Percentiles rank a stretch among this genome's conserved stretches.
Evolutionary conservation across 2,329 filamentous ascomycete genomes (phyloP).

Genomic region (Alternaria ethzedia): DNA sequence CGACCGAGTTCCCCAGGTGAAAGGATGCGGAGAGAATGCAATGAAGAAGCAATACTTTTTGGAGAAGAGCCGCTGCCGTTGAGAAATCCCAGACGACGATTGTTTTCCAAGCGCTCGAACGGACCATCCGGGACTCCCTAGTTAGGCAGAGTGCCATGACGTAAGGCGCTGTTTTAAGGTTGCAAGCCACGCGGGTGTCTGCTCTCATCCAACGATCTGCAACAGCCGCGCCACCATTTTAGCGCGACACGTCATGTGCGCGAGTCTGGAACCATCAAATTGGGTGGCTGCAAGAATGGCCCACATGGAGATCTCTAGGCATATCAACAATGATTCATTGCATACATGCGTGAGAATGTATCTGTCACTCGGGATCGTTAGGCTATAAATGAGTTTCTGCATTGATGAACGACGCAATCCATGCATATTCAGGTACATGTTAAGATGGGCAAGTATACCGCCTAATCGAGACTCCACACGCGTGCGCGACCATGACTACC

Average conservation of each 20-base stretch:
- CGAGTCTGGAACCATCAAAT: conserved; percentile 4
- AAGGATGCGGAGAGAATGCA: background rate
- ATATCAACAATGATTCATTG: background rate
- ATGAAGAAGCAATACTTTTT: background rate
- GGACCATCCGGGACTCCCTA: conserved; percentile 10
- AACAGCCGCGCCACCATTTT: conserved; percentile 15
- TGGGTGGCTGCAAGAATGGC: background rate
- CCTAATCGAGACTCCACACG: background rate
- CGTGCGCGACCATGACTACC: background rate
- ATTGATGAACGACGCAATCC: background rate
- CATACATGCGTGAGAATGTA: background rate
- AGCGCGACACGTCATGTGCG: conserved; percentile 11
- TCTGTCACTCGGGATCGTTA: background rate
- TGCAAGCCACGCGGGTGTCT: conserved; percentile 15
- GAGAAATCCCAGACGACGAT: conserved; percentile 1
- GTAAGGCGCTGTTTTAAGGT: conserved; percentile 24
- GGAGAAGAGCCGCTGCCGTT: background rate
- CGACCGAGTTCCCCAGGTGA: background rate
- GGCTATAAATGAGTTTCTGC: too few relatives aligned
- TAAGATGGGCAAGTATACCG: background rate
- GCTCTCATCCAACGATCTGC: conserved; percentile 21
- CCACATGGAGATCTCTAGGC: background rate
- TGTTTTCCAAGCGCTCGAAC: conserved; percentile 15
- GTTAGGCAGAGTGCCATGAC: conserved; percentile 18
- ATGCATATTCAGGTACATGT: background rate